Conservation (phyloP, 805 yeast species). For the Wickerhamiella nectarea region DNA sequence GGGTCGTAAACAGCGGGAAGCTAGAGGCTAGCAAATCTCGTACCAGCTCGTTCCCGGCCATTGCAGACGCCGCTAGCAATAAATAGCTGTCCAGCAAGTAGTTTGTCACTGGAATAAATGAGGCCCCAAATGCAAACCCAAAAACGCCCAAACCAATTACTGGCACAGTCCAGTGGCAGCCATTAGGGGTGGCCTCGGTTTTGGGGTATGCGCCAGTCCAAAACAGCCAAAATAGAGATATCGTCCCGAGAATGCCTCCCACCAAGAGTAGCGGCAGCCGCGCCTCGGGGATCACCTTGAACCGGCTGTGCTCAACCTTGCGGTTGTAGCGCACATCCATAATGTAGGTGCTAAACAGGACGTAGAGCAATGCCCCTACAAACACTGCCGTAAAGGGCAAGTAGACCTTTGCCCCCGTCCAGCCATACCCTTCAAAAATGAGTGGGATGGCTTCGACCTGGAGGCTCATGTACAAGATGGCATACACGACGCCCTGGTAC, state of each 20-base stretch:
- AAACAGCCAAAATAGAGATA: slow-evolving; percentile 72
- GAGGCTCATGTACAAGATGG: slow-evolving; percentile 57
- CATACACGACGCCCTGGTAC: slow-evolving; percentile 68
- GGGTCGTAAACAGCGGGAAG: slow-evolving; percentile 45
- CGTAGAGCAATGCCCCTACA: slow-evolving; percentile 45
- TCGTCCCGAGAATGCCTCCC: slow-evolving; percentile 57
- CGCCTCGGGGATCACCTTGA: slow-evolving; percentile 60
- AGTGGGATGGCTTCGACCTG: slow-evolving; percentile 59
- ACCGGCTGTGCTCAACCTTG: slow-evolving; percentile 38
- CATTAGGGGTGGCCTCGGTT: slow-evolving; percentile 21
- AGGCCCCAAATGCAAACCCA: slow-evolving; percentile 39
- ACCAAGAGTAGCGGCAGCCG: slow-evolving; percentile 63
- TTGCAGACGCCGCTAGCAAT: slow-evolving; percentile 45
- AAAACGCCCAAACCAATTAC: slow-evolving; percentile 40
- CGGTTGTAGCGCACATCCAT: slow-evolving; percentile 42
- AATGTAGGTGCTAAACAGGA: slow-evolving; percentile 40
- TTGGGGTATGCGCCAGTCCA: slow-evolving; percentile 70
- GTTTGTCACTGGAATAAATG: slow-evolving; percentile 46
- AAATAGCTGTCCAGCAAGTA: slow-evolving; percentile 50
- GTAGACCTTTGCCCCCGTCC: slow-evolving; percentile 47
- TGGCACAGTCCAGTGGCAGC: slow-evolving; percentile 51
- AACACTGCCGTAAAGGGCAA: slow-evolving; percentile 70
- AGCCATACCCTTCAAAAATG: slow-evolving; percentile 53
- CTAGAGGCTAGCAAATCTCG: slow-evolving; percentile 47
- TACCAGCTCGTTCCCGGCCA: slow-evolving; percentile 49